Conservation (phyloP, 2,329 filamentous ascomycete genomes). For the Penicillium sp. region DNA sequence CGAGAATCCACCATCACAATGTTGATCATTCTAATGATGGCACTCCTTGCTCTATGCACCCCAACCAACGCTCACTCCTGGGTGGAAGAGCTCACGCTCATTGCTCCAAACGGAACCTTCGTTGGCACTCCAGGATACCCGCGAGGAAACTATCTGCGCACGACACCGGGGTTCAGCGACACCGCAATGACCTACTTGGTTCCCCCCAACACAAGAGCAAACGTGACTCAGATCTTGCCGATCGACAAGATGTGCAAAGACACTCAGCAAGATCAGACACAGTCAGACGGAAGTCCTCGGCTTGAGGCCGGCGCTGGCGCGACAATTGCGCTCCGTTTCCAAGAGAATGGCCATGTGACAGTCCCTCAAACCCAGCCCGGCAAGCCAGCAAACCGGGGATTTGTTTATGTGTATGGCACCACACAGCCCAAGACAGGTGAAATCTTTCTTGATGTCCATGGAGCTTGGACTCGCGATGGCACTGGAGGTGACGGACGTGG, state of each 20-base stretch:
- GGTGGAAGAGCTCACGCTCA: slow-evolving; percentile 72
- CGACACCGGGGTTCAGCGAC: slow-evolving; percentile 57
- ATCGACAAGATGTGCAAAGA: slow-evolving; percentile 63
- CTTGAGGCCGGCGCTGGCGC: slow-evolving; percentile 62
- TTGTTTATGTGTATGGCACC: slow-evolving; percentile 74
- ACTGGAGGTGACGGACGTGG: slow-evolving; percentile 78
- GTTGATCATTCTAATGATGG: slow-evolving; percentile 9
- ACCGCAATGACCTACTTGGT: slow-evolving; percentile 62
- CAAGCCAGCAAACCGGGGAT: slow-evolving; percentile 66
- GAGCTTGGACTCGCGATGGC: slow-evolving; percentile 75
- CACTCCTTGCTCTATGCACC: slow-evolving; percentile 29
- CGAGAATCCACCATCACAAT: slow-evolving; percentile 2
- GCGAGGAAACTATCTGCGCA: slow-evolving; percentile 66
- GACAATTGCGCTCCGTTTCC: slow-evolving; percentile 64
- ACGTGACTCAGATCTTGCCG: slow-evolving; percentile 50
- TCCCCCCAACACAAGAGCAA: slow-evolving; percentile 52
- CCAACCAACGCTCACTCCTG: slow-evolving; percentile 66
- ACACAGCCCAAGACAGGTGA: slow-evolving; percentile 58
- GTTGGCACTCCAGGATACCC: slow-evolving; percentile 69
- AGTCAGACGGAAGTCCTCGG: slow-evolving; percentile 60
- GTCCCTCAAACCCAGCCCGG: slow-evolving; percentile 55
- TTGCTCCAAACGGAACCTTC: slow-evolving; percentile 72
- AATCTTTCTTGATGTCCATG: slow-evolving; percentile 63
- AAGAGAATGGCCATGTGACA: slow-evolving; percentile 76
- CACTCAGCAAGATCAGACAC: slow-evolving; percentile 59